These are phyloP conservation scores for Chamaenerion angustifolium DNA, from an alignment of 345 rosid genomes.

Conservation along the genomic window DNA sequence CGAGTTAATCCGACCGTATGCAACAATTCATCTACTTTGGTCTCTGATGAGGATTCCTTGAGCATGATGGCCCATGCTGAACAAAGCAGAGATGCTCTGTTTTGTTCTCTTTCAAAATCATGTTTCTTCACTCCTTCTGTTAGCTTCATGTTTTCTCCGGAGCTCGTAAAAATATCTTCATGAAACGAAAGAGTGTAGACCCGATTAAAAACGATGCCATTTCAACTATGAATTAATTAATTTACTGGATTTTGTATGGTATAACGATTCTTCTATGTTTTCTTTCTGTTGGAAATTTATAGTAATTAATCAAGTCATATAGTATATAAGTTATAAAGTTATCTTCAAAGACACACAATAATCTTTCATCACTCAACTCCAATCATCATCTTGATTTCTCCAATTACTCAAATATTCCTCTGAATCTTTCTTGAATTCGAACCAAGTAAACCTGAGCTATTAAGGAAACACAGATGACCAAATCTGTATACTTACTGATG, in stretches of 20 bases:
- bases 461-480: no score
- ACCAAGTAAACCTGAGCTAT: no score
- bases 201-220: no score
- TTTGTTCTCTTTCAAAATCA: constrained; percentile 14
- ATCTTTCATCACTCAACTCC: no score
- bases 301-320: no score
- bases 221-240: neutral
- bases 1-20: constrained; percentile 19
- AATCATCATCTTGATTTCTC: no score
- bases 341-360: no score
- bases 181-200: neutral
- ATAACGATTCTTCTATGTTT: no score
- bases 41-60: constrained; percentile 7
- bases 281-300: no score
- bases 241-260: neutral
- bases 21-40: constrained; percentile 21
- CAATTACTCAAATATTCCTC: no score
- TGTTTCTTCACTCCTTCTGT: constrained; percentile 17
- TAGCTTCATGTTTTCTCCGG: constrained; percentile 17
- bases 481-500: constrained; percentile 30
- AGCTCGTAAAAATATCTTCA: constrained; percentile 9
- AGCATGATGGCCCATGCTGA: constrained; percentile 60
- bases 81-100: constrained; percentile 30
- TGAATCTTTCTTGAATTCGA: no score
- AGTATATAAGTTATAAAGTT: no score